Evolutionary conservation across 2,329 filamentous ascomycete species (phyloP).

Genomic region (Aspergillus sp.): DNA sequence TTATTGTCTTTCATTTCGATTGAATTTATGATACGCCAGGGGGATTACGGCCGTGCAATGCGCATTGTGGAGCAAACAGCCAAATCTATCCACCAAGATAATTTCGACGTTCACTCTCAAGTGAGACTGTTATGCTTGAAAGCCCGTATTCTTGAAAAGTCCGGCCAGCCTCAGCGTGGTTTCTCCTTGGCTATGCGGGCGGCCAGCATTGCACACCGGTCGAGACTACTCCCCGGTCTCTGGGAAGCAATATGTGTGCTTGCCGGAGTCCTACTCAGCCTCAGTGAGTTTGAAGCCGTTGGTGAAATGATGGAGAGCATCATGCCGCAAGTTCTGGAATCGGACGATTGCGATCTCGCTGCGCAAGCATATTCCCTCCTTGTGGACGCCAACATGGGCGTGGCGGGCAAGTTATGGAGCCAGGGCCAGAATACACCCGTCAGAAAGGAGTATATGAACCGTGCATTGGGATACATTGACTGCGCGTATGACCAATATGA

Average conservation of each 20-base stretch:
- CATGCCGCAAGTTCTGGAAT: slow-evolving; percentile 73
- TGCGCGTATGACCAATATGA: slow-evolving; percentile 61
- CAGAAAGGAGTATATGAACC: slow-evolving; percentile 53
- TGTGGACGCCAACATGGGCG: slow-evolving; percentile 73
- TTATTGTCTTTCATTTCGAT: slow-evolving; percentile 57
- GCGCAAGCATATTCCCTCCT: slow-evolving; percentile 66
- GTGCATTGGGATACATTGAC: slow-evolving; percentile 58
- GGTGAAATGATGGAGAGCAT: slow-evolving; percentile 61
- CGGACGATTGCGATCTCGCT: slow-evolving; percentile 56
- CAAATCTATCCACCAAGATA: slow-evolving; percentile 48
- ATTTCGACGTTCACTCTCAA: slow-evolving; percentile 62
- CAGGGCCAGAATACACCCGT: slow-evolving; percentile 26
- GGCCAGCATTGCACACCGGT: slow-evolving; percentile 66
- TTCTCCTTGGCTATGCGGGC: slow-evolving; percentile 75
- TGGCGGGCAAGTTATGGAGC: slow-evolving; percentile 52
- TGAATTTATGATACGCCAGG: slow-evolving; percentile 53
- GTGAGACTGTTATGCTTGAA: slow-evolving; percentile 70
- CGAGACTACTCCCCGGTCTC: slow-evolving; percentile 62
- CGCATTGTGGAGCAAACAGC: slow-evolving; percentile 50
- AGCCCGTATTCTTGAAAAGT: slow-evolving; percentile 62
- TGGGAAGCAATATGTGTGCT: slow-evolving; percentile 69
- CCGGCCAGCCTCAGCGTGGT: slow-evolving; percentile 65
- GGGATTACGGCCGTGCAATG: slow-evolving; percentile 51
- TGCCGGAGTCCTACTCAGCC: slow-evolving; percentile 62
- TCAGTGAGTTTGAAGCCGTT: slow-evolving; percentile 67